These are phyloP conservation scores for Xylaria grammica DNA, from an alignment of 495 filamentous ascomycete genomes.

Conservation along the genomic window DNA sequence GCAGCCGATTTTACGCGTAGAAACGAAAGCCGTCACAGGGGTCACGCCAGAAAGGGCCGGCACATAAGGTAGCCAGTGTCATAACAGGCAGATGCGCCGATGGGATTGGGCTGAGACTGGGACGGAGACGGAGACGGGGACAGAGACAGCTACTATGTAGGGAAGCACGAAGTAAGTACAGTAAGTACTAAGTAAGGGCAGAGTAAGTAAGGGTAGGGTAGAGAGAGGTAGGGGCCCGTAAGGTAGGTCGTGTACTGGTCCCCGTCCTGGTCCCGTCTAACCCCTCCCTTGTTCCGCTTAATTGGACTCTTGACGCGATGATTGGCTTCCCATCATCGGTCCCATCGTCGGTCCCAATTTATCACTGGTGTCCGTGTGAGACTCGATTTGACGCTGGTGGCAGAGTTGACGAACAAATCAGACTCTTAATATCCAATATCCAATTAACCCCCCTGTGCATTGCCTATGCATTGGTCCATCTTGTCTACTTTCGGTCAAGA, in stretches of 20 bases:
- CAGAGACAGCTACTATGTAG: no score
- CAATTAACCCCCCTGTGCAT: background rate
- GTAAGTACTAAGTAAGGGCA: no score
- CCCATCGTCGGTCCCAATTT: conserved; percentile 1
- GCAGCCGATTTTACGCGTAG: conserved; percentile 22
- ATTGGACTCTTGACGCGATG: conserved; percentile 12
- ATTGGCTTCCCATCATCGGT: conserved; percentile 10
- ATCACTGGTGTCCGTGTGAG: background rate
- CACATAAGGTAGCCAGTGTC: background rate
- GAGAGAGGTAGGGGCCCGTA: no score
- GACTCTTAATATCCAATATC: background rate
- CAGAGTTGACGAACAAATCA: background rate
- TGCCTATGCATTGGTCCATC: background rate
- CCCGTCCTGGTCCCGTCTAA: background rate
- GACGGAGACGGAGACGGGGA: no score
- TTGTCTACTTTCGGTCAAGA: background rate
- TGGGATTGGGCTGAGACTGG: conserved; percentile 1
- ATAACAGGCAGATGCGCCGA: background rate
- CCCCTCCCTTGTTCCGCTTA: background rate
- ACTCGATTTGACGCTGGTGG: background rate
- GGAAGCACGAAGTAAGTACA: no score
- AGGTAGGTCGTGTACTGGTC: no score
- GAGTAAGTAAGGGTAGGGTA: no score
- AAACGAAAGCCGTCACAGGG: conserved; percentile 18
- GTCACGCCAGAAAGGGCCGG: background rate